Base-by-base conservation (phyloP, 2,329 filamentous ascomycete species). In the Pseudocercospora eumusae region DNA sequence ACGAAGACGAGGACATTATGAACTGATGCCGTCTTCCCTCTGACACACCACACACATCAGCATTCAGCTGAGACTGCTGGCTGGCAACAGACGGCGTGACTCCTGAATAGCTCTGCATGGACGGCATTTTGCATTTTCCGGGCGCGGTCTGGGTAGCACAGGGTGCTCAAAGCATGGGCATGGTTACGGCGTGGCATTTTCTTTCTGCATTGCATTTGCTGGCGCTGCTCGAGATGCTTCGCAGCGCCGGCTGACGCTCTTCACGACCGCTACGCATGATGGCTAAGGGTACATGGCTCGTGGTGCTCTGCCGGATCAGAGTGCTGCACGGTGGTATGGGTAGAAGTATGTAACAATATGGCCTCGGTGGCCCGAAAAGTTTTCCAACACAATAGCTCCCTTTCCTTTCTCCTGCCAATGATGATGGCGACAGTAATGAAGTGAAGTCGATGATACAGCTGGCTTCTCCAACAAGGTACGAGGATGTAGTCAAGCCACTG, bases 121-220 rank as follows among this genome's bases (percentile, higher is more conserved):
- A 27, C 15, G 25, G 10, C 25, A 13, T 23, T 25, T 25, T 52
- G 21, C 25, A 23, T n/a, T 25, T n/a, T 47, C 25, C 21, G 47
- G 21, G 47, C 23, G 25, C 15, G 47, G 23, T 28, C 23, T n/a
- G 47, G 21, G 47, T 28, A 52, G 47, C 47, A 50, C 47, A 25
- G 23, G 47, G 47, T 50, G 47, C 47, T 52, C 4, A 52, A 28
- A 15, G 47, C 21, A 31, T 28, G 25, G 23, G 23, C 23, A 27
- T n/a, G 23, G 25, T 4, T 11, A 27, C 23, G 3, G 23, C 20
- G 28, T 50, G 10, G 47, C 21, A n/a, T 52, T 52, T 40, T 52
- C 15, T 52, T 52, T 52, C 13, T 52, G 47, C 47, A 52, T 52
- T 52, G 47, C 47, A 52, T 52, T 52, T 52, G 47, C 47, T 52